A percentile compares a stretch with the other conserved stretches of the same genome.
Evolutionary conservation across 2,329 filamentous ascomycete species (phyloP).

Genomic region (Colletotrichum spinosum): DNA sequence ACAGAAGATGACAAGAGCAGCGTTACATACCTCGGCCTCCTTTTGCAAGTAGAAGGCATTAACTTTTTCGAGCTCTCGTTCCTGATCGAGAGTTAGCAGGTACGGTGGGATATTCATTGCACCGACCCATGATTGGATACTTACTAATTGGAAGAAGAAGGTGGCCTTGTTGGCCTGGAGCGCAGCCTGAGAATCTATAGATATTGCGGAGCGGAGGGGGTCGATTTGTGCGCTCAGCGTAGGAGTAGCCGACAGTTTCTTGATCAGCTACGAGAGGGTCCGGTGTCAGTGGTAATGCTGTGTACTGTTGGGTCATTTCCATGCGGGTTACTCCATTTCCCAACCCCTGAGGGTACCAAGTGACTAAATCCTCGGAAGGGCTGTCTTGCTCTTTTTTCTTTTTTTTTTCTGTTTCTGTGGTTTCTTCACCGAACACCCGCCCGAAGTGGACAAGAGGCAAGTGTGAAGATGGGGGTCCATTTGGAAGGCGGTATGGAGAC

Average conservation of each 20-base stretch:
- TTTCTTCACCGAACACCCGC: constrained; percentile 7
- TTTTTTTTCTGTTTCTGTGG: constrained; percentile 17
- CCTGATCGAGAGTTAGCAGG: constrained; percentile 69
- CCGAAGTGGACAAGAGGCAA: constrained; percentile 16
- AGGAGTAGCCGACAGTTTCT: constrained; percentile 94
- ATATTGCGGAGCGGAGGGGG: constrained; percentile 56
- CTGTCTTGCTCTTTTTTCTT: background rate
- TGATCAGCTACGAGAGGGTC: constrained; percentile 81
- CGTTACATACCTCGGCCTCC: constrained; percentile 83
- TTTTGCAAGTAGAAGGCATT: constrained; percentile 98
- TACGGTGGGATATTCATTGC: constrained; percentile 38
- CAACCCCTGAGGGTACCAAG: constrained; percentile 31
- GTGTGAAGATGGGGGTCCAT: background rate
- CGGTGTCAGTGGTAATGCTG: constrained; percentile 46
- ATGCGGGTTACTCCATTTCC: constrained; percentile 36
- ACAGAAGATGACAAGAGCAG: constrained; percentile 1
- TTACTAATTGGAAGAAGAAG: constrained; percentile 97
- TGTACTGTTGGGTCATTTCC: constrained; percentile 23
- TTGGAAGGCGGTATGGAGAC: constrained; percentile 17
- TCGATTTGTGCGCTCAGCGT: constrained; percentile 83
- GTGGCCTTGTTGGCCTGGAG: constrained; percentile 97
- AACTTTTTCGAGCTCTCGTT: constrained; percentile 97
- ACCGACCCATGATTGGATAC: constrained; percentile 44
- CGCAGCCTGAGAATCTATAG: constrained; percentile 83
- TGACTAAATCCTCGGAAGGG: constrained; percentile 23